Base-by-base conservation (phyloP, 805 yeast species). In the Cyberlindnera mrakii region DNA sequence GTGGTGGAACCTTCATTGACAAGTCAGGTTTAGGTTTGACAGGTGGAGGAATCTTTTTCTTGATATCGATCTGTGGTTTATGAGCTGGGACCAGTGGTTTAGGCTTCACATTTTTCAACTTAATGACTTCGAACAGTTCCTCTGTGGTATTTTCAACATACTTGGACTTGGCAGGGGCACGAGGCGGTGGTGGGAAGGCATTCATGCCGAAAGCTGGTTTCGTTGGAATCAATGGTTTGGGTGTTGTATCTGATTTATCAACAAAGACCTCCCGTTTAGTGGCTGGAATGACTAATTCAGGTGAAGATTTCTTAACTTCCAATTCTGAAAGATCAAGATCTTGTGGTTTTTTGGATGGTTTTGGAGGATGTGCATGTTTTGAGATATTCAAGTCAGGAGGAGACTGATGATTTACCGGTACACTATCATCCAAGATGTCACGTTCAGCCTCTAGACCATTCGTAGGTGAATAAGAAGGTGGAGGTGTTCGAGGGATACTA, bases 291-390 rank as follows among this genome's bases (percentile, higher is more conserved):
- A 9, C 3, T 3, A 14, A 4, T 15, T 30, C 11, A 30, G 16
- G 8, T 2, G 33, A 30, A 16, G 33, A 7, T 8, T 30, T 11
- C 10, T 23, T 9, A 10, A 30, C 33, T 30, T 30, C 33, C 33
- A 30, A 30, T 23, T 23, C 16, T 30, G 33, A 30, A 30, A 15
- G 15, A 30, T 30, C 3, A 8, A 16, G 27, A 10, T 23, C 27
- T 10, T 23, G 27, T 2, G 5, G 27, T 8, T 23, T 46, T 18
- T 42, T 39, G 39, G 46, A 51, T 19, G 58, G 60, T 38, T 48
- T 53, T 34, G 59, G 58, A 10, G 58, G 57, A 35, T 54, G 53
- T 6, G 48, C 48, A 39, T 49, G 48, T 19, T 47, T 42, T 14
- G 35, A 36, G 14, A 43, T 13, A 30, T 42, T 46, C 19, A 39